phyloP scores from a whole-genome alignment of 768 basidiomycete genomes.

The Russula ochroleuca region DNA sequence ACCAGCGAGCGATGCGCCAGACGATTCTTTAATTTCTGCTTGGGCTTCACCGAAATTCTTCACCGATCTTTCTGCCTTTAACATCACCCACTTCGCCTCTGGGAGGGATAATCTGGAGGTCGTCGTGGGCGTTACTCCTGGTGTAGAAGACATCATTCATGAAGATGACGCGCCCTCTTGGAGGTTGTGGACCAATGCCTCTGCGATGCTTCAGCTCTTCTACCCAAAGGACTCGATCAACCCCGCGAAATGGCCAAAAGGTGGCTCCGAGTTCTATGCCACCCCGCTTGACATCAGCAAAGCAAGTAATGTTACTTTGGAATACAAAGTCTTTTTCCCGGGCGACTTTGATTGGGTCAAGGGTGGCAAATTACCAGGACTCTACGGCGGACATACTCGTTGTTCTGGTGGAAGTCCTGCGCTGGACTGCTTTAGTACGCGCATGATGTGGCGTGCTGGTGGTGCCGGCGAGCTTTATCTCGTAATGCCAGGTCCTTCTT shows the following conservation, averaged over 20 bases:
- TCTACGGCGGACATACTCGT: constrained; percentile 62
- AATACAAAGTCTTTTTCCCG: constrained; percentile 77
- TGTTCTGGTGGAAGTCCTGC: constrained; percentile 78
- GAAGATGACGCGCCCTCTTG: constrained; percentile 20
- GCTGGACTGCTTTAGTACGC: constrained; percentile 71
- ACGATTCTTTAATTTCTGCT: neutral
- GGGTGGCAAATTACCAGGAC: constrained; percentile 81
- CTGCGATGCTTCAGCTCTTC: constrained; percentile 53
- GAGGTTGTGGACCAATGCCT: constrained; percentile 33
- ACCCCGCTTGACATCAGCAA: constrained; percentile 42
- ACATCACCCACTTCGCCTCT: constrained; percentile 21
- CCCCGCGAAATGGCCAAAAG: constrained; percentile 51
- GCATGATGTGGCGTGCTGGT: constrained; percentile 73
- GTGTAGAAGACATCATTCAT: neutral
- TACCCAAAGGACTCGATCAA: constrained; percentile 70
- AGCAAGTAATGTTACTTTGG: constrained; percentile 53
- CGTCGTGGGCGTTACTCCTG: constrained; percentile 20
- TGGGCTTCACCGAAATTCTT: constrained; percentile 18
- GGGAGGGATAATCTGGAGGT: constrained; percentile 21
- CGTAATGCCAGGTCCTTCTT: constrained; percentile 35
- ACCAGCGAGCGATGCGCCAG: neutral
- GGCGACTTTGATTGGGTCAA: constrained; percentile 69
- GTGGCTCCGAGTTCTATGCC: constrained; percentile 71
- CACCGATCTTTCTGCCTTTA: constrained; percentile 20
- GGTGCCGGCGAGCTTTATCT: constrained; percentile 76